A percentile compares a stretch with the other conserved stretches of the same genome.
phyloP scores from a whole-genome alignment of 2,329 filamentous ascomycete genomes.

The Cladorrhinum sp. region DNA sequence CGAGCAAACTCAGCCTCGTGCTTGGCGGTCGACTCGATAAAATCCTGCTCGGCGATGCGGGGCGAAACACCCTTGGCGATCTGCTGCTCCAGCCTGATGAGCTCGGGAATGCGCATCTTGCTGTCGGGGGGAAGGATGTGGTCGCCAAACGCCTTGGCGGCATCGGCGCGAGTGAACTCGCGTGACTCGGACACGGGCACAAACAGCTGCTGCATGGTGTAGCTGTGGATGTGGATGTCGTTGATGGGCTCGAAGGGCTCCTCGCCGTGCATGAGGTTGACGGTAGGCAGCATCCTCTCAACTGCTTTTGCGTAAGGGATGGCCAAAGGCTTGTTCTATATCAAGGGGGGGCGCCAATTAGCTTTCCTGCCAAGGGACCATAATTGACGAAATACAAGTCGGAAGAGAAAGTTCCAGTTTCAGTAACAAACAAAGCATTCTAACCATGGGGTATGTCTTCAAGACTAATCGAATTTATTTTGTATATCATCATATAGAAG shows the following conservation, averaged over 20 bases:
- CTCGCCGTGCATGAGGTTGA: constrained; percentile 51
- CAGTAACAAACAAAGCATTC: constrained; percentile 71
- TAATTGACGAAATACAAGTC: neutral
- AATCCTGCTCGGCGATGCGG: constrained; percentile 39
- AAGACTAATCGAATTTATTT: constrained; percentile 99
- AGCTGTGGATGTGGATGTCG: constrained; percentile 60
- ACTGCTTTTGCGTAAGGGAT: constrained; percentile 74
- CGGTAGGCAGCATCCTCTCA: constrained; percentile 74
- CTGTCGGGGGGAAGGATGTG: constrained; percentile 58
- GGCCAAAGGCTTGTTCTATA: constrained; percentile 72
- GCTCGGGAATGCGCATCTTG: constrained; percentile 60
- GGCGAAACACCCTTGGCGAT: constrained; percentile 37
- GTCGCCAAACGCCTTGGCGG: constrained; percentile 62
- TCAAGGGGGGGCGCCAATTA: no score
- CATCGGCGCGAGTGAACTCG: constrained; percentile 62
- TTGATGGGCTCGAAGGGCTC: constrained; percentile 59
- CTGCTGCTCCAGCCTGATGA: constrained; percentile 55
- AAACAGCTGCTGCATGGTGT: constrained; percentile 63
- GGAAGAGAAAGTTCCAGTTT: constrained; percentile 33
- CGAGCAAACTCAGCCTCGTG: constrained; percentile 40
- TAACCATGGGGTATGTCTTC: constrained; percentile 93
- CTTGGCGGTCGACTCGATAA: constrained; percentile 41
- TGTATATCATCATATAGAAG: constrained; percentile 51
- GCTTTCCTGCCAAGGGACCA: no score
- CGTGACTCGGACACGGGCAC: constrained; percentile 62